Conservation (phyloP, 2,329 filamentous ascomycete species). For the Coleophoma eucalyptorum region DNA sequence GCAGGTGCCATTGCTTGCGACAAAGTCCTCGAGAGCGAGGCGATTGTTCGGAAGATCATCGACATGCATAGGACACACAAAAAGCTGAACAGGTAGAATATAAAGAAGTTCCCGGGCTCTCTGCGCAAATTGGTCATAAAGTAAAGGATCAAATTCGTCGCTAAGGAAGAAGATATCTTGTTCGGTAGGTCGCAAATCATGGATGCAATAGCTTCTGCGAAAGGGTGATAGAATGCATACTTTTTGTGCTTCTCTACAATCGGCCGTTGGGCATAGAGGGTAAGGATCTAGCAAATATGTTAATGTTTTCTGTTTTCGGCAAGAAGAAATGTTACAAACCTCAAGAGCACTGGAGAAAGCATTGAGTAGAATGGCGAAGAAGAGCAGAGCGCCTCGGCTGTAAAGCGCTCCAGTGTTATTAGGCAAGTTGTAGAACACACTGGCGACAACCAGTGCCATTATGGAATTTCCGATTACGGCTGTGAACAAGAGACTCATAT, state of each 20-base stretch:
- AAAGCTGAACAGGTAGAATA: slow-evolving; percentile 77
- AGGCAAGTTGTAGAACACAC: slow-evolving; percentile 60
- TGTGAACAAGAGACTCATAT: slow-evolving; percentile 66
- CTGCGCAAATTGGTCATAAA: slow-evolving; percentile 82
- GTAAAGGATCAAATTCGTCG: slow-evolving; percentile 79
- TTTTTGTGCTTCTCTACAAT: slow-evolving; percentile 88
- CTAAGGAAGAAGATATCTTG: slow-evolving; percentile 69
- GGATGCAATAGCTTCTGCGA: slow-evolving; percentile 63
- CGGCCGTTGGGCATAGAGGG: slow-evolving; percentile 81
- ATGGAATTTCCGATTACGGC: slow-evolving; percentile 25
- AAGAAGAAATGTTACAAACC: slow-evolving; percentile 21
- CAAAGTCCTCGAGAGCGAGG: slow-evolving; percentile 70
- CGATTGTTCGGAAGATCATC: slow-evolving; percentile 81
- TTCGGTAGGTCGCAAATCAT: slow-evolving; percentile 74
- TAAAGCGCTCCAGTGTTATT: slow-evolving; percentile 53
- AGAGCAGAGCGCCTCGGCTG: slow-evolving; percentile 58
- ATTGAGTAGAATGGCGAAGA: slow-evolving; percentile 66
- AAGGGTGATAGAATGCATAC: slow-evolving; percentile 87
- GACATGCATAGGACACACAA: slow-evolving; percentile 73
- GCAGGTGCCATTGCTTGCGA: slow-evolving; percentile 21
- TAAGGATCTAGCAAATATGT: slow-evolving; percentile 64
- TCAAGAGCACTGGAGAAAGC: slow-evolving; percentile 59
- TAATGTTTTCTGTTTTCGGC: slow-evolving; percentile 36
- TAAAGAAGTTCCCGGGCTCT: slow-evolving; percentile 75
- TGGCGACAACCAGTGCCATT: slow-evolving; percentile 60